These are phyloP conservation scores for Fomitopsis betulina DNA, from an alignment of 1,284 basidiomycete species.

Conservation along the genomic window DNA sequence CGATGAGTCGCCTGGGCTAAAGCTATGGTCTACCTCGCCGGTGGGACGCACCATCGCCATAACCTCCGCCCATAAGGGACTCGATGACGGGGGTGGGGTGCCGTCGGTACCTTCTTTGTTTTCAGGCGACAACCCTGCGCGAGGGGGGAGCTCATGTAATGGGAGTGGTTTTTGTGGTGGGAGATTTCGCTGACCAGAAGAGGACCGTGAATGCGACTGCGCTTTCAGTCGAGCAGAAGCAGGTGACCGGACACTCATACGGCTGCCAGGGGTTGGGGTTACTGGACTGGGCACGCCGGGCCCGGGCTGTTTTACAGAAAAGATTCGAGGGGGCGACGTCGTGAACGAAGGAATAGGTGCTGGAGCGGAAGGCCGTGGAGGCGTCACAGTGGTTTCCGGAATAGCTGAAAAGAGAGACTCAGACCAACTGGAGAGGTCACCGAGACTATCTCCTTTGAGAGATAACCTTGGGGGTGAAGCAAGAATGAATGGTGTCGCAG, in stretches of 20 bases:
- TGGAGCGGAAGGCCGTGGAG: constrained; percentile 6
- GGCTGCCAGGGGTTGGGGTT: neutral
- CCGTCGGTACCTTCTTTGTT: constrained; percentile 10
- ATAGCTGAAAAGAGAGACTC: constrained; percentile 28
- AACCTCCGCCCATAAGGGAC: constrained; percentile 23
- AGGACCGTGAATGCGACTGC: constrained; percentile 10
- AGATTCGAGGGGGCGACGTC: constrained; percentile 4
- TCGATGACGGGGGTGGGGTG: constrained; percentile 15
- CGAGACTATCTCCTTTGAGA: constrained; percentile 21
- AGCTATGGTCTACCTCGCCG: neutral
- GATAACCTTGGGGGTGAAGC: constrained; percentile 24
- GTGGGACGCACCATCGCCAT: constrained; percentile 18
- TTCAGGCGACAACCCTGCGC: constrained; percentile 1
- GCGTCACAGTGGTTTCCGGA: constrained; percentile 12
- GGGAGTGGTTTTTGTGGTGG: constrained; percentile 26
- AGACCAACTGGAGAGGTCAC: constrained; percentile 26
- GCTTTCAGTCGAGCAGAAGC: constrained; percentile 3
- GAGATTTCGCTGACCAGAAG: constrained; percentile 7
- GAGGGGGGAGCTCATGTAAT: constrained; percentile 13
- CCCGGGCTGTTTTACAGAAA: neutral
- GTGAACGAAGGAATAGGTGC: constrained; percentile 5
- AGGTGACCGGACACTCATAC: neutral
- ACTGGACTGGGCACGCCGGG: neutral
- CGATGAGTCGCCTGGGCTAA: neutral
- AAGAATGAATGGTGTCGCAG: constrained; percentile 12